phyloP scores from a whole-genome alignment of 2,329 filamentous ascomycete genomes.

The Ceratocystis harringtonii region DNA sequence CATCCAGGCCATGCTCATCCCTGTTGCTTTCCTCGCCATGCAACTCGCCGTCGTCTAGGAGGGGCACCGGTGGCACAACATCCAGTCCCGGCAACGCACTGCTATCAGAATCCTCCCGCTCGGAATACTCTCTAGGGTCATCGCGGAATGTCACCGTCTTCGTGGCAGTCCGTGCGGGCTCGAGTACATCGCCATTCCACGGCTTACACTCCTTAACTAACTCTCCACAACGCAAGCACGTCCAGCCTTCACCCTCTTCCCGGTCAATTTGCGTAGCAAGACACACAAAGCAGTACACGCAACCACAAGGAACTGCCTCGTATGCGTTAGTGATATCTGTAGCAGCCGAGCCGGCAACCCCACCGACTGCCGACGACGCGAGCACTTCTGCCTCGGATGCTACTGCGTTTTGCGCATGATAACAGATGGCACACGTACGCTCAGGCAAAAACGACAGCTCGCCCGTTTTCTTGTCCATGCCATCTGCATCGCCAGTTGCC shows the following conservation, averaged over 20 bases:
- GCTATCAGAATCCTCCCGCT: not conserved
- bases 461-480: slow-evolving; percentile 43
- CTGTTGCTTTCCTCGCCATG: not conserved
- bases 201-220: slow-evolving; percentile 72
- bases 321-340: slow-evolving; percentile 96
- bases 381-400: slow-evolving; percentile 62
- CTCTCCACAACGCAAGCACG: slow-evolving; percentile 76
- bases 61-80: slow-evolving; percentile 1
- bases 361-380: slow-evolving; percentile 53
- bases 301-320: slow-evolving; percentile 74
- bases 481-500: slow-evolving; percentile 19
- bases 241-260: slow-evolving; percentile 90
- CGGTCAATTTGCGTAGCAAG: slow-evolving; percentile 77
- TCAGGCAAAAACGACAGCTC: slow-evolving; percentile 80
- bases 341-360: slow-evolving; percentile 72
- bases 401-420: slow-evolving; percentile 72
- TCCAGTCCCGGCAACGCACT: not conserved
- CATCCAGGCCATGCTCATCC: not conserved
- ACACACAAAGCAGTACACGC: slow-evolving; percentile 92
- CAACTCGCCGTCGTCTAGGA: not conserved
- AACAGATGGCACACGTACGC: slow-evolving; percentile 91
- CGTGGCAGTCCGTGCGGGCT: slow-evolving; percentile 31
- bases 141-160: slow-evolving; percentile 52
- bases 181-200: slow-evolving; percentile 81
- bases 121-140: slow-evolving; percentile 27